Base-by-base conservation (phyloP, 768 basidiomycete genomes). In the Mycena galericulata region DNA sequence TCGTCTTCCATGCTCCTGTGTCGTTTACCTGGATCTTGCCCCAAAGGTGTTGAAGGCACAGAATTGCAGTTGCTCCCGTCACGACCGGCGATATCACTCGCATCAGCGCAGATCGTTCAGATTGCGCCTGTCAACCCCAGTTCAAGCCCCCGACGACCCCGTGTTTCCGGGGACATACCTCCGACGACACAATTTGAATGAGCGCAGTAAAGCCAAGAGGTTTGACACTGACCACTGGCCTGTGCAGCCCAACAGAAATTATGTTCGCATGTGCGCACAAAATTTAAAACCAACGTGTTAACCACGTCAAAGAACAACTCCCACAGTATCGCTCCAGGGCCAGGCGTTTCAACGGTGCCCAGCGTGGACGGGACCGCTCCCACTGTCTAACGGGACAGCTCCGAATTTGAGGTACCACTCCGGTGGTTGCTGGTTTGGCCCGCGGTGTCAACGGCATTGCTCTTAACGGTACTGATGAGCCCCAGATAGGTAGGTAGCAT, bases 21-120 rank as follows among this genome's bases (percentile, higher is more conserved):
- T 54, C 53, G 53, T 54, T 54, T 53, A n/a, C 53, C 53, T 54
- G 53, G 30, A 54, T 54, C 53, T 54, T 54, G 53, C 53, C 34
- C 53, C 53, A 54, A 50, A 50, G 49, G 49, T 38, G 53, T 54
- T 54, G 53, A 54, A 54, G 53, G 53, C 53, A 54, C 53, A 54
- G 30, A 54, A 38, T 54, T 54, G 53, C 53, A 36, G 36, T 54
- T 54, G 53, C 34, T 34, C 53, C 53, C 53, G 53, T 54, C 53
- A 54, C 53, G 53, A 54, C 53, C 53, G 53, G 53, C 32, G 53
- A 54, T 54, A 54, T 54, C 53, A 34, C 53, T 54, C 32, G 53
- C 53, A 54, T 34, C 53, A 54, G 53, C 30, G 53, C 53, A 54
- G 53, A 54, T 54, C 50, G 50, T 29, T 49, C 47, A 34, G 50